Conservation (phyloP, 2,329 filamentous ascomycete genomes). For the Ophiostoma ulmi region DNA sequence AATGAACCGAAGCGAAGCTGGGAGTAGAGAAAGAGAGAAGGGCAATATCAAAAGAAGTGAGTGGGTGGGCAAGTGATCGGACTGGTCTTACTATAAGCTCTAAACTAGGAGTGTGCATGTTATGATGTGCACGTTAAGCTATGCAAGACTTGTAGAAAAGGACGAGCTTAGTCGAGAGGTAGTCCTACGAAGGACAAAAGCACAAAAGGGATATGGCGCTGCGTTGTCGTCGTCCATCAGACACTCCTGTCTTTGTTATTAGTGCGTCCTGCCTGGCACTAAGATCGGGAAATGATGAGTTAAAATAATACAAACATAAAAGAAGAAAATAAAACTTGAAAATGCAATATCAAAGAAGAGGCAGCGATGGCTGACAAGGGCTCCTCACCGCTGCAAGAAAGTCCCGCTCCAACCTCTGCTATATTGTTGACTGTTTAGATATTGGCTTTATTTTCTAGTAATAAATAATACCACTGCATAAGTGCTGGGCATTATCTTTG, state of each 20-base stretch:
- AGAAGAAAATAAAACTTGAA: background rate
- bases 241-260: too few relatives aligned
- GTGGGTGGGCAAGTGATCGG: background rate
- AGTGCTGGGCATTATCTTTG: background rate
- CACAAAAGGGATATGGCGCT: background rate
- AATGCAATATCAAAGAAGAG: background rate
- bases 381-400: background rate
- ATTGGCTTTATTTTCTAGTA: background rate
- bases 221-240: too few relatives aligned
- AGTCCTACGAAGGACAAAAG: background rate
- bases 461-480: background rate
- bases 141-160: background rate
- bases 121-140: background rate
- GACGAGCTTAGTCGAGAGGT: background rate
- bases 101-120: background rate
- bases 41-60: background rate
- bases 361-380: background rate
- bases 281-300: background rate
- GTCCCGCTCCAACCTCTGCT: background rate
- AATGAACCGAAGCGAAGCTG: background rate
- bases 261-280: background rate
- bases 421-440: background rate
- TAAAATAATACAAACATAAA: conserved; percentile 35
- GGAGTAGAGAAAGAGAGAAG: background rate
- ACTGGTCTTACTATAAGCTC: background rate